Evolutionary conservation across 345 rosid species (phyloP), one percentile per base, ranked within the genome.

Genomic region (Citrus australasica): DNA sequence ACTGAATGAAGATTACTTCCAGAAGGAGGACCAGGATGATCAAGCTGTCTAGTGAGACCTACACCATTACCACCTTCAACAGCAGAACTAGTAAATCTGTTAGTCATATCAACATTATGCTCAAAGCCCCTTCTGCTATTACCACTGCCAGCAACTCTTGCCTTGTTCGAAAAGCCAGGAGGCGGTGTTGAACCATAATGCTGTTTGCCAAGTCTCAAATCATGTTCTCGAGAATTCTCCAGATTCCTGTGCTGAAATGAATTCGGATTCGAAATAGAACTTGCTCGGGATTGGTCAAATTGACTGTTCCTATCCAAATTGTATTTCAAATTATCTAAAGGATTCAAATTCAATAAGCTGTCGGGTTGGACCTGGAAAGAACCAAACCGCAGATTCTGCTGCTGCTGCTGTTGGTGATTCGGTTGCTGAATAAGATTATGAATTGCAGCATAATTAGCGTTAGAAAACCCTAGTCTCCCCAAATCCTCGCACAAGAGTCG

Each of bases 11-110:
- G 86, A 73, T 79, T 86, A 46, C 84, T 87, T 72, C 96, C 89
- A 11, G 85, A 73, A 59, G 88, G 86, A 21, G 86, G 91, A 11
- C 94, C 92, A 53, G 94, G 95, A 19, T 69, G 90, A 83, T 91
- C 89, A 83, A 88, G 85, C 87, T 92, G 97, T 78, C 79, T 79
- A 61, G 83, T 71, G 51, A 90, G 83, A 70, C 87, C 83, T 21
- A 69, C 71, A 38, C 42, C 92, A 65, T 80, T 70, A 72, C 76
- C 69, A 32, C 76, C 71, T 70, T 70, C 61, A 70, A 51, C 40
- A 51, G 40, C 53, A 10, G 58, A 79, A 71, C 68, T 63, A 42
- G 56, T 83, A 69, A 51, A 72, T 61, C 79, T 77, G n/a, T 76
- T 78, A 78, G 70, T 79, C 78, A 69, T 78, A 58, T 59, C 84